phyloP scores from a whole-genome alignment of 495 filamentous ascomycete species.

The Amorphotheca resinae region DNA sequence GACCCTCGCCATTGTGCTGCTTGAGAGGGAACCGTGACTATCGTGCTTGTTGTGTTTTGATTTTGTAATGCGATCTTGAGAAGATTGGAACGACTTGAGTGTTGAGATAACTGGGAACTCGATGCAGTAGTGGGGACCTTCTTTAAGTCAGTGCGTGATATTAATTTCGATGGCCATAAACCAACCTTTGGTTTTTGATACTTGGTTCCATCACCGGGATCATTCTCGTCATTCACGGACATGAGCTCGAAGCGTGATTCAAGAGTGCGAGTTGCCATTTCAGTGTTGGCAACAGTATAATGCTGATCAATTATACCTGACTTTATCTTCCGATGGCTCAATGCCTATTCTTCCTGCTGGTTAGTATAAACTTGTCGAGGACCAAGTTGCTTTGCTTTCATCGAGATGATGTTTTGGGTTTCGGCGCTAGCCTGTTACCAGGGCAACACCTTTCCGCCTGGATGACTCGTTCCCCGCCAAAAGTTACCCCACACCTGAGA shows the following conservation, averaged over 20 bases:
- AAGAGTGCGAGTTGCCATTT: slow-evolving; percentile 41
- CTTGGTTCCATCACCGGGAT: slow-evolving; percentile 34
- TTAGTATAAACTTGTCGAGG: slow-evolving; percentile 9
- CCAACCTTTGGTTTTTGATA: slow-evolving; percentile 62
- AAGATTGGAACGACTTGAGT: slow-evolving; percentile 53
- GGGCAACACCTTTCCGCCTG: background rate
- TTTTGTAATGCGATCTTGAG: slow-evolving; percentile 76
- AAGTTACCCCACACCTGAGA: background rate
- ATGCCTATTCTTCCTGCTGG: slow-evolving; percentile 1
- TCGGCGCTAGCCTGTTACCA: background rate
- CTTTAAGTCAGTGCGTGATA: slow-evolving; percentile 18
- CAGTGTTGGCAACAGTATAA: background rate
- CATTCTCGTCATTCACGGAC: slow-evolving; percentile 73
- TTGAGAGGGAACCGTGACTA: slow-evolving; percentile 56
- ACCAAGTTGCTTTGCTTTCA: background rate
- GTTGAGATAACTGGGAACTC: slow-evolving; percentile 39
- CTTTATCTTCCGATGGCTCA: background rate
- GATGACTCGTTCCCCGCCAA: background rate
- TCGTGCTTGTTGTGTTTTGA: slow-evolving; percentile 44
- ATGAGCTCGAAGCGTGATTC: slow-evolving; percentile 75
- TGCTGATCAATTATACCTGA: background rate
- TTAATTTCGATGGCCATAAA: background rate
- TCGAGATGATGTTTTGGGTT: background rate
- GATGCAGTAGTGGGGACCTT: slow-evolving; percentile 41
- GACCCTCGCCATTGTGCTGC: slow-evolving; percentile 42